Base-by-base conservation (phyloP, 2,329 filamentous ascomycete genomes). In the Nothophaeocryptopus gaeumannii region DNA sequence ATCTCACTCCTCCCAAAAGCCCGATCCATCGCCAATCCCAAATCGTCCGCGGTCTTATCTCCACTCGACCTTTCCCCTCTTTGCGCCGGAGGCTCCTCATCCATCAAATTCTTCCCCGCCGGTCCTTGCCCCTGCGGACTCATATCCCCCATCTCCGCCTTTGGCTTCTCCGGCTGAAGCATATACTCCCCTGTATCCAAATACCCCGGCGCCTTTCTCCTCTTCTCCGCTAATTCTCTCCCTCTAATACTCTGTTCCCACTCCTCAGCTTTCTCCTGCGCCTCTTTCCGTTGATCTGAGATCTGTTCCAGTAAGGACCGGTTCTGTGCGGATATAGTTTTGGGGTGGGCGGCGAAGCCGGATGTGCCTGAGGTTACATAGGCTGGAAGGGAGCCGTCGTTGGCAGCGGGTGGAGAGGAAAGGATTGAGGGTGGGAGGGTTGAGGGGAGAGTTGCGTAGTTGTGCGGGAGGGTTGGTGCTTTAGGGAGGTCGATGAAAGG, bases 401-500 rank as follows among this genome's bases (percentile, higher is more conserved):
- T 67, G 50, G 59, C 63, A 50, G 65, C 71, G 58, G 63, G 70
- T 14, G 57, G 55, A 64, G 50, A 73, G 51, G 78, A 78, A 7
- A 83, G 80, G 31, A 82, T 78, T 1, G 88, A 87, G 1, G 83
- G 83, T 0, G 93, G 92, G 0, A 97, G 81, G 2, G 89, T 87
- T 1, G 89, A 92, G 0, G 92, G 89, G 66, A 97, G 85, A 9
- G 84, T 80, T 67, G 91, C 92, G 79, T 96, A 97, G 61, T 89
- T 95, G 75, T 97, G 97, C 16, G 93, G 92, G 7, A 99, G 82
- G 0, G 91, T 96, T 14, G 91, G 88, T 20, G 92, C 86, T 29
- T 88, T 86, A 9, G 93, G 93, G 30, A 99, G 85, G 53, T 86
- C 87, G 63, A 97, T 83, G 74, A 96, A 96, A 20, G 93, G 93